Evolutionary conservation across 2,329 filamentous ascomycete genomes (phyloP).

Genomic region (Microcyclospora tardicrescens): DNA sequence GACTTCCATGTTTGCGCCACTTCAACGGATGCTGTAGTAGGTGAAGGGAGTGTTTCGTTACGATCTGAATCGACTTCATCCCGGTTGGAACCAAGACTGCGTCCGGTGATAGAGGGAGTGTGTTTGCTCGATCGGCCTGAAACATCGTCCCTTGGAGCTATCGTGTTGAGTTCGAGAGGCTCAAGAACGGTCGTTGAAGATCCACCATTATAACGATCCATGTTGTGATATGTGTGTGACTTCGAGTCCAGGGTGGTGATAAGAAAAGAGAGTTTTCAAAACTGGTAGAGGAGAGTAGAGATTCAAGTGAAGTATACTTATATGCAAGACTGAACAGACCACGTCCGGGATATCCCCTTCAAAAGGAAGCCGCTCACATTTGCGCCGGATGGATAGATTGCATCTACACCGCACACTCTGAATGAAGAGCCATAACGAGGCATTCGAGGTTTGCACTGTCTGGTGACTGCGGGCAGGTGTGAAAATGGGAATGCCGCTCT

Average conservation of each 20-base stretch:
- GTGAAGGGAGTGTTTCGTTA: constrained; percentile 32
- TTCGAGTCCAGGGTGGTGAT: no score
- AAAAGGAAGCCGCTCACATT: no score
- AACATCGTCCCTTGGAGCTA: constrained; percentile 8
- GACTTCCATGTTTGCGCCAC: constrained; percentile 48
- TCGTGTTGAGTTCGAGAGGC: constrained; percentile 15
- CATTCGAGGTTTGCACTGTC: no score
- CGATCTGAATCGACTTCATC: constrained; percentile 9
- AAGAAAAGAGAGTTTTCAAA: no score
- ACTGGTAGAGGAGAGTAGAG: no score
- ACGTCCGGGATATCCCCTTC: no score
- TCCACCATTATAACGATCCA: constrained; percentile 9
- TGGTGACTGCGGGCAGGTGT: no score
- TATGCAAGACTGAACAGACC: no score
- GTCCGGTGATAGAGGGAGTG: constrained; percentile 9
- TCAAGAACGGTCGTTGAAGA: constrained; percentile 18
- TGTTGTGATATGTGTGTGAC: background rate
- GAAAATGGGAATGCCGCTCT: background rate
- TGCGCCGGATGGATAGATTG: no score
- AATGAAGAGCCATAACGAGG: no score
- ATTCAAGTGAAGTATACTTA: no score
- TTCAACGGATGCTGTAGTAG: constrained; percentile 30
- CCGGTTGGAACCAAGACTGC: constrained; percentile 9
- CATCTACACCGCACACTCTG: no score
- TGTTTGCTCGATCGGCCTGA: constrained; percentile 7